Base-by-base conservation (phyloP, 1,139 yeast species). In the Candida freyschussii region DNA sequence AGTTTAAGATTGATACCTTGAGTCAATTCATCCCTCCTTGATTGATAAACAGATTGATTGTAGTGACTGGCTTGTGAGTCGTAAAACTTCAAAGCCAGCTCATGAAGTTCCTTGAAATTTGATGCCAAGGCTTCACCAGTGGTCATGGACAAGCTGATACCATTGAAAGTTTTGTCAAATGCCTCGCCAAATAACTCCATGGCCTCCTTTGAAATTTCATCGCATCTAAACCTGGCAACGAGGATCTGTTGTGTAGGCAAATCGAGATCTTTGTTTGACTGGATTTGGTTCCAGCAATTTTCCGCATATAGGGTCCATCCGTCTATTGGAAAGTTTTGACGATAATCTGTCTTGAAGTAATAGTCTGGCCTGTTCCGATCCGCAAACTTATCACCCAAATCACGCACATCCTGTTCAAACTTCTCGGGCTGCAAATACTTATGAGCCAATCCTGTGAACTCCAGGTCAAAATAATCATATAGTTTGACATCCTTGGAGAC, bases 261-360 rank as follows among this genome's bases (percentile, higher is more conserved):
- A 59, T 91, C 98, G 47, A 91, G 72, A 55, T 91, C 98, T 59
- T 86, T 89, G 60, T 91, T 91, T 40, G 72, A 70, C 57, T 87
- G 95, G 50, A 91, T 91, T 57, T 87, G 96, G 32, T 83, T 80
- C 98, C 98, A 91, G 45, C 95, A 80, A 52, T 79, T 84, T 36
- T 78, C 81, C 1, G 96, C 89, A 52, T 91, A 91, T 60, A 87
- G 63, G 5, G 93, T 75, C 97, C 98, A 91, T 11, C 96, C 98
- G 58, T 91, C 98, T 32, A 91, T 69, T 6, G 98, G 98, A 31
- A 91, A 77, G 33, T 73, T 69, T 46, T 93, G 89, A 52, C 86
- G 96, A 55, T 87, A 89, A 34, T 75, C 69, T 2, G 73, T 70
- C 43, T 75, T 73, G 64, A 86, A 84, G 19, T 79, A 62, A 37